Conservation (phyloP, 2,329 filamentous ascomycete species). For the Orbilia brochopaga region DNA sequence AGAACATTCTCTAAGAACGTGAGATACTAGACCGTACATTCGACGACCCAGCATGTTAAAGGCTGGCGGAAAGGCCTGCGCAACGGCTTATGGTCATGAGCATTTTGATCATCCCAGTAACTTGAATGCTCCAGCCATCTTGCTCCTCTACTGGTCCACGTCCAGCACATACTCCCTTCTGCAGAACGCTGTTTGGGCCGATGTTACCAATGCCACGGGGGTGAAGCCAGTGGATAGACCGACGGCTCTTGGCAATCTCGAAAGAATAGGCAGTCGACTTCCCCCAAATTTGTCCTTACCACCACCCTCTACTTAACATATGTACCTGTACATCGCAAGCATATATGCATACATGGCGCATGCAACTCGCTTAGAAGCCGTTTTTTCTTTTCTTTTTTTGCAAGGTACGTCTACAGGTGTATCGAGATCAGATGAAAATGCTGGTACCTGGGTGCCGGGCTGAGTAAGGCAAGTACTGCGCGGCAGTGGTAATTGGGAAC, state of each 20-base stretch:
- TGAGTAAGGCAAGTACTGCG: too few species aligned
- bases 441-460: too few species aligned
- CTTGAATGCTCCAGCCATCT: conserved; percentile 26
- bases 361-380: too few species aligned
- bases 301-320: too few species aligned
- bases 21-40: neutral
- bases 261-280: too few species aligned
- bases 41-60: neutral
- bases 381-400: too few species aligned
- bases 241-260: neutral
- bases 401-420: too few species aligned
- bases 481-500: too few species aligned
- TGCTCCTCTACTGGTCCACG: conserved; percentile 42
- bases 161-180: conserved; percentile 32
- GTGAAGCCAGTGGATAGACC: conserved; percentile 15
- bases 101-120: conserved; percentile 28
- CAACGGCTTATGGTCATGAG: conserved; percentile 23
- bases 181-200: conserved; percentile 22
- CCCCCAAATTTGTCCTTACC: too few species aligned
- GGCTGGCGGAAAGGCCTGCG: conserved; percentile 33
- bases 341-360: too few species aligned
- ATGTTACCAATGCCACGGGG: conserved; percentile 6
- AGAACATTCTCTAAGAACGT: neutral
- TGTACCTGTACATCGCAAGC: too few species aligned
- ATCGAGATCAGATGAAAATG: too few species aligned